phyloP scores from a whole-genome alignment of 495 filamentous ascomycete species.

The Neurospora hispaniola region DNA sequence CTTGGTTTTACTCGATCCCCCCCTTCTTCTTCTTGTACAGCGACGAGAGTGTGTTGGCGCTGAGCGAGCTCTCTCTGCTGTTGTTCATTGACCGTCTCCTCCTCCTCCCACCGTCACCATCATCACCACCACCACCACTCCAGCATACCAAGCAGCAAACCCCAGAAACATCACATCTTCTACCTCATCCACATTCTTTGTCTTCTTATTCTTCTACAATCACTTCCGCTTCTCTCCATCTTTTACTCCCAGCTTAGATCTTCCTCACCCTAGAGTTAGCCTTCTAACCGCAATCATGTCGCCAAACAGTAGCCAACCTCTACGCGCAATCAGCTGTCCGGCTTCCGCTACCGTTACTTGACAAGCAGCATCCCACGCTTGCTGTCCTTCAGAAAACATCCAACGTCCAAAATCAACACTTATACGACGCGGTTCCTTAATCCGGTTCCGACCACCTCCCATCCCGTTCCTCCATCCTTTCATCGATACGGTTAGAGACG shows the following conservation, averaged over 20 bases:
- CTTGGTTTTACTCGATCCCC: not conserved
- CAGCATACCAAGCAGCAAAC: not conserved
- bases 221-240: constrained; percentile 19
- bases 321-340: constrained; percentile 14
- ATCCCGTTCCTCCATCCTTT: not conserved
- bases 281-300: constrained; percentile 43
- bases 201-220: constrained; percentile 14
- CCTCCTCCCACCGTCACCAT: constrained; percentile 9
- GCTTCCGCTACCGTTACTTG: constrained; percentile 16
- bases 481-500: not conserved
- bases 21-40: constrained; percentile 3
- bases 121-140: not conserved
- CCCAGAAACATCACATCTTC: constrained; percentile 3
- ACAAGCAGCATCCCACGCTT: constrained; percentile 15
- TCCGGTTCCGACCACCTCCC: not conserved
- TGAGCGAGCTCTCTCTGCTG: constrained; percentile 1
- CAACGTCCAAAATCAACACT: not conserved
- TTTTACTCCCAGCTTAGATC: constrained; percentile 11
- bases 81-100: constrained; percentile 12
- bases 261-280: constrained; percentile 25
- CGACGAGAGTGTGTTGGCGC: constrained; percentile 2
- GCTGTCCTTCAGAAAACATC: not conserved
- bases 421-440: not conserved
- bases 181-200: constrained; percentile 11
- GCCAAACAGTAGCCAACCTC: constrained; percentile 34